Evolutionary conservation across 2,329 filamentous ascomycete species (phyloP).

Genomic region (Neofusicoccum cordaticola): DNA sequence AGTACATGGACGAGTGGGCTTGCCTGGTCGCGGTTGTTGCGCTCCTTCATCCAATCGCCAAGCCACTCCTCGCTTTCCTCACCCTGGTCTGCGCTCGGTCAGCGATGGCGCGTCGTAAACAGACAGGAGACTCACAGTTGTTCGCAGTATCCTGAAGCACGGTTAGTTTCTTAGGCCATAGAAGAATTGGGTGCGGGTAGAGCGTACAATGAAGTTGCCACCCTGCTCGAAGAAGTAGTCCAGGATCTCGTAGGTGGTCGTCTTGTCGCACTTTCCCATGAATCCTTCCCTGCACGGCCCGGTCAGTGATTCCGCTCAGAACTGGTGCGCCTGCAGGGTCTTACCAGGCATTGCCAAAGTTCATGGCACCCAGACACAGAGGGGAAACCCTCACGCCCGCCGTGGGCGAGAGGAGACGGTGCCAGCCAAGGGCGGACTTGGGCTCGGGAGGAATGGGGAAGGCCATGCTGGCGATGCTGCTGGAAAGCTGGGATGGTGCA

Average conservation of each 20-base stretch:
- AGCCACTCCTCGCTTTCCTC: conserved; percentile 45
- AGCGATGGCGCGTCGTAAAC: not conserved
- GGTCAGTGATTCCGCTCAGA: not conserved
- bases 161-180: not conserved
- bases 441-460: conserved; percentile 29
- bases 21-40: conserved; percentile 34
- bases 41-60: conserved; percentile 43
- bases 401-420: conserved; percentile 51
- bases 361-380: conserved; percentile 55
- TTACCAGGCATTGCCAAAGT: conserved; percentile 51
- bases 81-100: conserved; percentile 19
- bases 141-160: not conserved
- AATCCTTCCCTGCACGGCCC: not conserved
- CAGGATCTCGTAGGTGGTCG: conserved; percentile 60
- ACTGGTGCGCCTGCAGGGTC: not conserved
- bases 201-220: conserved; percentile 63
- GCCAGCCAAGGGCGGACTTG: conserved; percentile 47
- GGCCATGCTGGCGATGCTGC: not conserved
- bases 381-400: conserved; percentile 54
- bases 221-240: conserved; percentile 64
- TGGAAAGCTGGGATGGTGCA: not conserved
- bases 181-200: conserved; percentile 48
- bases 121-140: conserved; percentile 19
- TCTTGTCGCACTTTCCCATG: conserved; percentile 40
- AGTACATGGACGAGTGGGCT: not conserved